Evolutionary conservation across 768 basidiomycete species (phyloP), one percentile per base, ranked within the genome.

Genomic region (Trametes cinnabarina): DNA sequence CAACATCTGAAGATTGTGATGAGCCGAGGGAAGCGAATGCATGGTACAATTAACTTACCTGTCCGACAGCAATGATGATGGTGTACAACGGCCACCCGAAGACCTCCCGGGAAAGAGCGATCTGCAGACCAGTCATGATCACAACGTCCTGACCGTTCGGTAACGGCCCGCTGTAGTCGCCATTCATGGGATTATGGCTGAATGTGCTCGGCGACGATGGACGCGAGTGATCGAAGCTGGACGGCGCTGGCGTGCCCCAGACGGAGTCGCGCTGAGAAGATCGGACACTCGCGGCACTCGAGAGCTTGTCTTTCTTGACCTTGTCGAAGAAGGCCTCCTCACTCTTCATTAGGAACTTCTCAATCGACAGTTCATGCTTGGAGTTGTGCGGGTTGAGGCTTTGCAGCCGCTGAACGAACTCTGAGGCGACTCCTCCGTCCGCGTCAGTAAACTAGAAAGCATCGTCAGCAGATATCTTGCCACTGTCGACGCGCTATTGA

Each of bases 271-370:
- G 85, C 47, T 84, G 81, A 17, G 90, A 89, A 30, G 89, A 90
- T 42, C 84, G 79, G 54, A 90, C 76, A 71, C 91, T 92, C 10
- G 87, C 85, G 25, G 92, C 92, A 66, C 85, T 88, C 23, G 85
- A 85, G 42, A 96, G 77, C 77, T 91, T 94, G 64, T 95, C 92
- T 72, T 86, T 90, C 68, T 89, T 85, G 62, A 94, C 90, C 68
- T 86, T 88, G 59, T 90, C 87, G 73, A 96, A 96, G 84, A 94
- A 97, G 0, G 85, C 85, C 68, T 94, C 92, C 74, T 97, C 94
- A 63, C 90, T 93, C 77, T 95, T 96, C 61, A 85, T 78, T 63
- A 97, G 74, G 79, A 79, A 97, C 71, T 89, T 89, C 71, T 96
- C 94, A 64, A 97, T 97, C 30, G 92, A 96, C 23, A 97, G 71